phyloP scores from a whole-genome alignment of 352 stramenopile genomes.

The Phytophthora fragariaefolia region DNA sequence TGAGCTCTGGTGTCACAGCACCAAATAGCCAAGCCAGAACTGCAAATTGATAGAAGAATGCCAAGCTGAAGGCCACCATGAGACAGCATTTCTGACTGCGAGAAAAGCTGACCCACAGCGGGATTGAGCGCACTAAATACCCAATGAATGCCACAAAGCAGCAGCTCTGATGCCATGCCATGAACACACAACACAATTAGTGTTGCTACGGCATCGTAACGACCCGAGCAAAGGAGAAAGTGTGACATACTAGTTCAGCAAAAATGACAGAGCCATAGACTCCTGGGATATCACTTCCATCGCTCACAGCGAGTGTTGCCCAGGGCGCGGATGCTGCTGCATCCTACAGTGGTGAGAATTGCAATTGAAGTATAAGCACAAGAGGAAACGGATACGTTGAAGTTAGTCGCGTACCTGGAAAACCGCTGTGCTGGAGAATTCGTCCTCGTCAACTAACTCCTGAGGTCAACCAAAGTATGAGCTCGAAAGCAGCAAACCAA shows the following conservation, averaged over 20 bases:
- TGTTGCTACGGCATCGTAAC: not conserved
- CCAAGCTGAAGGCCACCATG: conserved; percentile 46
- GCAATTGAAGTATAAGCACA: not conserved
- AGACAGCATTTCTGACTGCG: conserved; percentile 63
- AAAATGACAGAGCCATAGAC: conserved; percentile 54
- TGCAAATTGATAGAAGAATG: conserved; percentile 56
- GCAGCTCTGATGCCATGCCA: conserved; percentile 44
- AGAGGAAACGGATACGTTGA: not conserved
- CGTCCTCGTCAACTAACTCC: conserved; percentile 32
- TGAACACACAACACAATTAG: not conserved
- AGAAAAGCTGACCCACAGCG: conserved; percentile 61
- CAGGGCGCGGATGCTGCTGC: conserved; percentile 2
- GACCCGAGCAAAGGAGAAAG: not conserved
- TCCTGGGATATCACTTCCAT: conserved; percentile 34
- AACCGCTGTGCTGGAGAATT: conserved; percentile 30
- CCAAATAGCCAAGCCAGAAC: conserved; percentile 50
- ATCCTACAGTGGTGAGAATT: conserved; percentile 3
- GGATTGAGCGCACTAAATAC: conserved; percentile 62
- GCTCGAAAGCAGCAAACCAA: not conserved
- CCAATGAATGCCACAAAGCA: conserved; percentile 70
- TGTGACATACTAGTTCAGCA: conserved; percentile 42
- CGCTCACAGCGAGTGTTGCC: conserved; percentile 5
- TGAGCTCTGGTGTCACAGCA: conserved; percentile 49
- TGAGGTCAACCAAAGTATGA: conserved; percentile 8
- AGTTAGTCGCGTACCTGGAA: conserved; percentile 10